Percentiles rank a stretch among this genome's conserved stretches.
phyloP scores from a whole-genome alignment of 2,329 filamentous ascomycete genomes.

The Pseudogymnoascus verrucosus region DNA sequence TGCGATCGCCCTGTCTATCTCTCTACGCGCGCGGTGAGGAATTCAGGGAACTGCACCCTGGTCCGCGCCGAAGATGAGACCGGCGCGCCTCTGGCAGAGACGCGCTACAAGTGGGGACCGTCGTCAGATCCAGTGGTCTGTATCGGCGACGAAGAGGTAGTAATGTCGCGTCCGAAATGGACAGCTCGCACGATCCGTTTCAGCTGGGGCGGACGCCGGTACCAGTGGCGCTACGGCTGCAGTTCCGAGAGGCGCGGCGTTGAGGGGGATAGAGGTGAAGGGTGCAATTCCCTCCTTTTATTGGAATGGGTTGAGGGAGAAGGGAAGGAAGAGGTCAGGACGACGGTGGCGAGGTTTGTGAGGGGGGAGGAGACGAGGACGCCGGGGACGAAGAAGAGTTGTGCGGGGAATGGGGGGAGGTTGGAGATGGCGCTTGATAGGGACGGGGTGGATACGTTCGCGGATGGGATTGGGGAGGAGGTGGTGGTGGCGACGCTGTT shows the following conservation, averaged over 20 bases:
- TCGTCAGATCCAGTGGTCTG: not conserved
- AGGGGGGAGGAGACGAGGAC: constrained; percentile 35
- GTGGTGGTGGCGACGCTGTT: constrained; percentile 49
- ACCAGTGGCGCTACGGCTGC: constrained; percentile 48
- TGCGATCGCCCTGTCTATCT: constrained; percentile 39
- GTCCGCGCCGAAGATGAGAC: constrained; percentile 33
- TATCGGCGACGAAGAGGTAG: constrained; percentile 12
- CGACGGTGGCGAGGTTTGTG: constrained; percentile 36
- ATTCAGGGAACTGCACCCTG: constrained; percentile 42
- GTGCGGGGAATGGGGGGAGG: constrained; percentile 44
- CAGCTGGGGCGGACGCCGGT: constrained; percentile 37
- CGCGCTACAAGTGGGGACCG: constrained; percentile 38
- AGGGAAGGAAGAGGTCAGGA: constrained; percentile 10
- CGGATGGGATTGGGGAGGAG: constrained; percentile 37
- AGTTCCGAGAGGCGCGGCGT: constrained; percentile 36
- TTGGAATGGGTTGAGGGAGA: constrained; percentile 37
- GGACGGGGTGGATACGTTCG: constrained; percentile 28
- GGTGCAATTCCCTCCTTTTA: constrained; percentile 38
- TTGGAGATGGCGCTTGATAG: constrained; percentile 36
- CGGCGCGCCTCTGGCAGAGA: constrained; percentile 36
- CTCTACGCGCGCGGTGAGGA: constrained; percentile 39
- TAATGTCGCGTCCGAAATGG: constrained; percentile 28
- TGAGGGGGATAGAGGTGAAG: constrained; percentile 38
- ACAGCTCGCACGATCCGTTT: constrained; percentile 41
- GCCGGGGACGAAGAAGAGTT: constrained; percentile 29